Evolutionary conservation across 1,284 basidiomycete genomes (phyloP), one percentile per base, ranked within the genome.

Genomic region (Naganishia albida): DNA sequence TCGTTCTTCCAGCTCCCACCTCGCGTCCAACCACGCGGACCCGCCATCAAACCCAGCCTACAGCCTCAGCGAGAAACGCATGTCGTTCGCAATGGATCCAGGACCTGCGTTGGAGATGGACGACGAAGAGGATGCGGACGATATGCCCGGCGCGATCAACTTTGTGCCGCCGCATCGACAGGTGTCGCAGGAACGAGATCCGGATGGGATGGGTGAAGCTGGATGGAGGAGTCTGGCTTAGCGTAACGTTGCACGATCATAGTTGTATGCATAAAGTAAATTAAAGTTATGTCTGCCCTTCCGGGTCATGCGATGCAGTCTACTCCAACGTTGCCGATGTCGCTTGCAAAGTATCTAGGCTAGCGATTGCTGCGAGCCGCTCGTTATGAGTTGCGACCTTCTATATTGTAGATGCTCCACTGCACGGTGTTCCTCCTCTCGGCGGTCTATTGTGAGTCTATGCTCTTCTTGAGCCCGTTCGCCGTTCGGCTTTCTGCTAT

Each of bases 131-230:
- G 67, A 67, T 38, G 62, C 63, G 16, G 66, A 64, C 28, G 66
- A 60, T 39, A 46, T 63, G 28, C 62, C 62, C 2, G 66, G 66
- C 26, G 62, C 46, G 42, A 20, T 42, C 30, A 63, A 63, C 18
- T 67, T 67, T 62, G 50, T 67, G 13, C 66, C 66, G 13, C 66
- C 66, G 20, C 66, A 67, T 55, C 46, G 50, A 20, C 62, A 63
- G 34, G 23, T 42, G 25, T 52, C 60, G n/a, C 52, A 64, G 53
- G 63, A 56, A 13, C 48, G 52, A 23, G 60, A 46, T 18, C 49
- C 49, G 18, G 51, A 52, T 43, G 60, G 60, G 6, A 50, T 64
- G 63, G 53, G 63, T n/a, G 63, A 56, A 23, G 63, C 63, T 40
- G 63, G 63, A 6, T 64, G 63, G 63, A 57, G 63, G 20, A 64